Conservation (phyloP, 2,329 filamentous ascomycete species). For the Clonostachys rosea region DNA sequence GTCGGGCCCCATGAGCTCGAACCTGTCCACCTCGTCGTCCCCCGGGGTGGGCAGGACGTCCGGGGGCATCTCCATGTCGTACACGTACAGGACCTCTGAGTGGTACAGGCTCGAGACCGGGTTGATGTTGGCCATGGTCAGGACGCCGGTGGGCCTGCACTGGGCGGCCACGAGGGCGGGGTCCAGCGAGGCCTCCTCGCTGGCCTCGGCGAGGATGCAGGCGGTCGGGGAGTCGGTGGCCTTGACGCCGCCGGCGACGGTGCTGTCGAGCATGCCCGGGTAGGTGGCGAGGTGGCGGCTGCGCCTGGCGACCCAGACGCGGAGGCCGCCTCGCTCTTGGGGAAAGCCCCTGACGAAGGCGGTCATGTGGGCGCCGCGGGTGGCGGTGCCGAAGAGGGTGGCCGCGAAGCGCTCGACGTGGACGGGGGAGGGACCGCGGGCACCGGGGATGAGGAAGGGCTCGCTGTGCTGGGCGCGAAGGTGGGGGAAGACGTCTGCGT, state of each 20-base stretch:
- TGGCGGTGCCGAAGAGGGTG: slow-evolving; percentile 62
- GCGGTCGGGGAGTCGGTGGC: slow-evolving; percentile 61
- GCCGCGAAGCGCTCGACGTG: slow-evolving; percentile 57
- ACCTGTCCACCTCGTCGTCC: slow-evolving; percentile 76
- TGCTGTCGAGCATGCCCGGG: slow-evolving; percentile 72
- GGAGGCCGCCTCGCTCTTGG: slow-evolving; percentile 4
- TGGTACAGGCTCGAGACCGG: slow-evolving; percentile 18
- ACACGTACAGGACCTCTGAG: slow-evolving; percentile 56
- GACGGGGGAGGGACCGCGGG: slow-evolving; percentile 16
- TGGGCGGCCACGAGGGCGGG: slow-evolving; percentile 15
- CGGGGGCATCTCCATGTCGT: slow-evolving; percentile 63
- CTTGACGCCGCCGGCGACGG: slow-evolving; percentile 73
- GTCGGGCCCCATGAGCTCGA: slow-evolving; percentile 59
- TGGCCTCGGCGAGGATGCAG: slow-evolving; percentile 66
- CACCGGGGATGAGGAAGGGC: slow-evolving; percentile 31
- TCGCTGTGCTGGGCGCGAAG: slow-evolving; percentile 34
- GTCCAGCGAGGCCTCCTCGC: slow-evolving; percentile 60
- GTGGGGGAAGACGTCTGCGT: slow-evolving; percentile 27
- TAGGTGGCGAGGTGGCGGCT: slow-evolving; percentile 66
- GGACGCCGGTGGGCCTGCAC: slow-evolving; percentile 15
- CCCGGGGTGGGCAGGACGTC: slow-evolving; percentile 60
- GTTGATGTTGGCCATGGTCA: slow-evolving; percentile 27
- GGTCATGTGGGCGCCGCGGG: slow-evolving; percentile 63
- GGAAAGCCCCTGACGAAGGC: slow-evolving; percentile 44
- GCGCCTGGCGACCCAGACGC: slow-evolving; percentile 68